Base-by-base conservation (phyloP, 768 basidiomycete species). In the Serpula lacrymans region DNA sequence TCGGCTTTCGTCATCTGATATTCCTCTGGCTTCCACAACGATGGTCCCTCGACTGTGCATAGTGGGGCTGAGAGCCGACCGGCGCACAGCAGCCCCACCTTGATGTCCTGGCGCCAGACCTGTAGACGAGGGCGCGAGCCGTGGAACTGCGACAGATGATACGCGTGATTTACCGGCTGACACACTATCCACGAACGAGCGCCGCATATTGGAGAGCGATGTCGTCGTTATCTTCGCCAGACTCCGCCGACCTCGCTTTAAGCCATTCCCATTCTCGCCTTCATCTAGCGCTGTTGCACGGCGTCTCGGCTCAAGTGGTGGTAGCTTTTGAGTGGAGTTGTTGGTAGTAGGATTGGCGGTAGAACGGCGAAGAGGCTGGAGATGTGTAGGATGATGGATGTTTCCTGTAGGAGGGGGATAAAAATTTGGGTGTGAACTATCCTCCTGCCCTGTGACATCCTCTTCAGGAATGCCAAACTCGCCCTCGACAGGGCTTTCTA, bases 1-100 rank as follows among this genome's bases (percentile, higher is more conserved):
- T 59, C 84, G 65, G 47, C 69, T 72, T 67, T 88, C 85, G 9
- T 77, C 80, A 46, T 88, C 83, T 54, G 75, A 65, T 28, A 88
- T 85, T 28, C 58, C 62, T 34, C 52, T 69, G 39, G 75, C 63
- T 62, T 80, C 70, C 24, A 67, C 37, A 44, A 78, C 36, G 38
- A 88, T 84, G 41, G 69, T 78, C 33, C 72, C 81, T 13, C 64
- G 55, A 45, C 63, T 78, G 52, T 88, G 77, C 42, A 85, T 72
- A 33, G 72, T 78, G 25, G 83, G 80, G 39, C 67, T 64, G 14
- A 83, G 62, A 10, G 81, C 64, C 48, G 42, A 26, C 53, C 48
- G 13, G 39, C 37, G 41, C n/a, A n/a, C n/a, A n/a, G n/a, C n/a
- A n/a, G n/a, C n/a, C n/a, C 28, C 10, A 29, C 26, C 26, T 23